Percentiles rank a stretch among this genome's conserved stretches.
phyloP scores from a whole-genome alignment of 495 filamentous ascomycete species.

The Aspergillus nidulans region DNA sequence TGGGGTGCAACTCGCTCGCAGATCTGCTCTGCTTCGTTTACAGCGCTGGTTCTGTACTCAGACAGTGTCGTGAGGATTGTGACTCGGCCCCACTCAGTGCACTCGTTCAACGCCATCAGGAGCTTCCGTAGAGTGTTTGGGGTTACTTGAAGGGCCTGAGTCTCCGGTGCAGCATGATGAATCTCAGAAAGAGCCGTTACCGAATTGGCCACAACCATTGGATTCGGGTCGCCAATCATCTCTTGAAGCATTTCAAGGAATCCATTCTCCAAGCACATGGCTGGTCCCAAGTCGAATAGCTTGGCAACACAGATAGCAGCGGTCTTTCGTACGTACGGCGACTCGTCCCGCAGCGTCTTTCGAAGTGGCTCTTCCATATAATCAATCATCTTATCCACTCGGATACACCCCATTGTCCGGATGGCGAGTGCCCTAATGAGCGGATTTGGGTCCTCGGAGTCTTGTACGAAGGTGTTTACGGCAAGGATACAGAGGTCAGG shows the following conservation, averaged over 20 bases:
- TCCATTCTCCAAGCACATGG: conserved; percentile 91
- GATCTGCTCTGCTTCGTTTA: conserved; percentile 97
- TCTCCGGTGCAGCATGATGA: conserved; percentile 83
- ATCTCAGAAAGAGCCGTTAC: conserved; percentile 94
- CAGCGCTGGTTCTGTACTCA: conserved; percentile 77
- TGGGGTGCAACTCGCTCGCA: conserved; percentile 94
- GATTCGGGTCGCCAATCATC: conserved; percentile 94
- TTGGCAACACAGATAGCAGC: conserved; percentile 98
- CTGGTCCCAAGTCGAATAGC: conserved; percentile 89
- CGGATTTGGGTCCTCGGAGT: conserved; percentile 97
- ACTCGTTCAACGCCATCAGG: conserved; percentile 95
- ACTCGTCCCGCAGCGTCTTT: conserved; percentile 95
- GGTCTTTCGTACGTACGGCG: conserved; percentile 96
- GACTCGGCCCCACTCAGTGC: conserved; percentile 97
- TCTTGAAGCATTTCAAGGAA: conserved; percentile 96
- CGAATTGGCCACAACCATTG: conserved; percentile 97
- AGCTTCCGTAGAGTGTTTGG: conserved; percentile 83
- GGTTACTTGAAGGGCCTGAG: conserved; percentile 76
- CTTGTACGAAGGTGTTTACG: conserved; percentile 99
- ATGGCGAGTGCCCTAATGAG: conserved; percentile 92
- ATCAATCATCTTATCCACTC: conserved; percentile 99
- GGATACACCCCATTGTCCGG: conserved; percentile 98
- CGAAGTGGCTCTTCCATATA: conserved; percentile 99
- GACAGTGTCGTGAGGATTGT: conserved; percentile 88
- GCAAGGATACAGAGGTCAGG: conserved; percentile 98